Evolutionary conservation across 2,329 filamentous ascomycete species (phyloP).

Genomic region (Penicillium sp.): DNA sequence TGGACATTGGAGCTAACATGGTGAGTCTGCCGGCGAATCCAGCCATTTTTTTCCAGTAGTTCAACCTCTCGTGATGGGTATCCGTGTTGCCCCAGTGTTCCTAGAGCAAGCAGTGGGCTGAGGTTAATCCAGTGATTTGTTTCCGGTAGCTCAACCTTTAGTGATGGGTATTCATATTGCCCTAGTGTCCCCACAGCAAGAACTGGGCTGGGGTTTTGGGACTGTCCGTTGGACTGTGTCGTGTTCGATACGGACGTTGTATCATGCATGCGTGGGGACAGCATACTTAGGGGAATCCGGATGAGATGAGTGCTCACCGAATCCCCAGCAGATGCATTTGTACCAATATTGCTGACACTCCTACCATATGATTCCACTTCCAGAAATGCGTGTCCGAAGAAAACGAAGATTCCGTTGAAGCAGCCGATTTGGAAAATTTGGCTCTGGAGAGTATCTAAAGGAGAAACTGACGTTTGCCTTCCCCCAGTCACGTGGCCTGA

Average conservation of each 20-base stretch:
- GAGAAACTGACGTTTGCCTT: too few relatives aligned
- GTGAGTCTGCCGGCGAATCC: constrained; percentile 31
- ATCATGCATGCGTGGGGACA: not conserved
- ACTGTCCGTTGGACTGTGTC: not conserved
- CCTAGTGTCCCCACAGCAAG: constrained; percentile 9
- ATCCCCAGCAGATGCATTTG: not conserved
- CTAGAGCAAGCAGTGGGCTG: constrained; percentile 4
- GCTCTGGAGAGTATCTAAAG: too few relatives aligned
- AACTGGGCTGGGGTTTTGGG: not conserved
- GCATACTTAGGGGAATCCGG: not conserved
- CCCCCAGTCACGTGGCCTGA: too few relatives aligned
- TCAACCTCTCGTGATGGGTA: constrained; percentile 17
- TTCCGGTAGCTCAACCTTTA: constrained; percentile 27
- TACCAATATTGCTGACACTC: not conserved
- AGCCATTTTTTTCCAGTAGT: constrained; percentile 30
- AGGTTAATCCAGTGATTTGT: constrained; percentile 33
- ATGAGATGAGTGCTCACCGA: not conserved
- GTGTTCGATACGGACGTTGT: too few relatives aligned
- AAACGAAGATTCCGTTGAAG: too few relatives aligned
- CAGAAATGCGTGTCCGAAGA: too few relatives aligned
- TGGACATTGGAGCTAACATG: constrained; percentile 23
- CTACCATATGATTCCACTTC: too few relatives aligned
- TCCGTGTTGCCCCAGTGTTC: not conserved
- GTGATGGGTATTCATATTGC: not conserved
- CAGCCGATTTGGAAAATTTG: too few relatives aligned